These are phyloP conservation scores for Oenanthe sinensis DNA, from an alignment of 129 eudicot species.

Conservation along the genomic window DNA sequence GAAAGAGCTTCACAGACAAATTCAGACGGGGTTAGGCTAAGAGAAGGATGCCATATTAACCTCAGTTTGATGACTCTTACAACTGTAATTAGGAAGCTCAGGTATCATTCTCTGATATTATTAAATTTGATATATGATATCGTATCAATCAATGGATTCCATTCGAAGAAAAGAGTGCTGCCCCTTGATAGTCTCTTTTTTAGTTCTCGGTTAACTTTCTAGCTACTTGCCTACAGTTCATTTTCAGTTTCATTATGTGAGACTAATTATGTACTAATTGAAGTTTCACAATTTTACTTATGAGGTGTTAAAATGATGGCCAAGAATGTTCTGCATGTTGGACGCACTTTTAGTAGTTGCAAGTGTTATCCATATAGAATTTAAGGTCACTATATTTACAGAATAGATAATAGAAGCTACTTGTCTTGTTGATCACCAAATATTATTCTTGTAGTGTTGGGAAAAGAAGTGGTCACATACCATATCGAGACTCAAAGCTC, in stretches of 20 bases:
- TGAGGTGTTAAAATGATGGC: background rate
- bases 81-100: constrained; percentile 88
- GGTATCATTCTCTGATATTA: constrained; percentile 26
- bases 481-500: constrained; percentile 92
- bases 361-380: background rate
- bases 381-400: background rate
- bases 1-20: constrained; percentile 89
- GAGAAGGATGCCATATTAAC: constrained; percentile 94
- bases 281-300: background rate
- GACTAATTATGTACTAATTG: background rate
- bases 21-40: constrained; percentile 82
- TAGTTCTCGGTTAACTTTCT: background rate
- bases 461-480: constrained; percentile 86
- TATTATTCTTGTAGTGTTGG: constrained; percentile 66
- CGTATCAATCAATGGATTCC: background rate
- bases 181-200: background rate
- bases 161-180: background rate
- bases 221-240: background rate
- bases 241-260: background rate
- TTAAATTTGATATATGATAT: background rate
- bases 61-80: constrained; percentile 93
- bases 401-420: background rate
- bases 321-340: background rate
- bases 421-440: no score
- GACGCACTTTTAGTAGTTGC: background rate